A percentile compares a stretch with the other conserved stretches of the same genome.
Evolutionary conservation across 2,329 filamentous ascomycete genomes (phyloP).

Genomic region (Myriosclerotinia curreyana): DNA sequence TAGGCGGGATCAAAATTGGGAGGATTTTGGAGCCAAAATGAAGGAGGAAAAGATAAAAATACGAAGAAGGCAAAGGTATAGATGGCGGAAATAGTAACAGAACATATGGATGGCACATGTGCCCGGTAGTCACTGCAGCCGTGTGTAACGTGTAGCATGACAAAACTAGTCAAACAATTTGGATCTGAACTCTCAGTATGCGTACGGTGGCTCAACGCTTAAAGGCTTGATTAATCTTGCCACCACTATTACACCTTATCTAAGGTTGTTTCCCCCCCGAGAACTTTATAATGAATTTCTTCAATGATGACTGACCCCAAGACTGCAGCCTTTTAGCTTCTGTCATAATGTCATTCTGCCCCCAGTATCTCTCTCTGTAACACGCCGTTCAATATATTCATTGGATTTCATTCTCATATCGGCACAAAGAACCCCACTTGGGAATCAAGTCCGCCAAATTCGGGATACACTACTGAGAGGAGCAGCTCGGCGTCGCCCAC

Average conservation of each 20-base stretch:
- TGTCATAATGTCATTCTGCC: slow-evolving; percentile 14
- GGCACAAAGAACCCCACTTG: slow-evolving; percentile 12
- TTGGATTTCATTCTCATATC: neutral
- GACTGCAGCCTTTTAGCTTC: slow-evolving; percentile 17
- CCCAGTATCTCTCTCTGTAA: slow-evolving; percentile 6
- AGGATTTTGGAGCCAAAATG: neutral
- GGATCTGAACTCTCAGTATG: slow-evolving; percentile 2
- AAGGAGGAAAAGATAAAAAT: slow-evolving; percentile 37
- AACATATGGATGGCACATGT: slow-evolving; percentile 58
- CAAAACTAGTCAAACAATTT: slow-evolving; percentile 8
- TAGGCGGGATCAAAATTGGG: neutral
- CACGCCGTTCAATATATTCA: slow-evolving; percentile 1
- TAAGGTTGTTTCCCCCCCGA: neutral
- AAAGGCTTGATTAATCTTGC: slow-evolving; percentile 2
- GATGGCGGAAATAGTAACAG: slow-evolving; percentile 46
- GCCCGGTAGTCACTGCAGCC: slow-evolving; percentile 22
- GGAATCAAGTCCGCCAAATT: slow-evolving; percentile 12
- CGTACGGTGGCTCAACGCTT: neutral
- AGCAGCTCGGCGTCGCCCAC: slow-evolving; percentile 13
- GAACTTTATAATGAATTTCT: slow-evolving; percentile 5
- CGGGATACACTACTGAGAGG: slow-evolving; percentile 15
- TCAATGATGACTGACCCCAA: slow-evolving; percentile 10
- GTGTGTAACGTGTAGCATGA: slow-evolving; percentile 19
- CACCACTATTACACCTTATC: slow-evolving; percentile 5
- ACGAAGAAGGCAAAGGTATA: slow-evolving; percentile 45